These are phyloP conservation scores for Cyclocybe cylindracea DNA, from an alignment of 768 basidiomycete genomes.

Conservation along the genomic window DNA sequence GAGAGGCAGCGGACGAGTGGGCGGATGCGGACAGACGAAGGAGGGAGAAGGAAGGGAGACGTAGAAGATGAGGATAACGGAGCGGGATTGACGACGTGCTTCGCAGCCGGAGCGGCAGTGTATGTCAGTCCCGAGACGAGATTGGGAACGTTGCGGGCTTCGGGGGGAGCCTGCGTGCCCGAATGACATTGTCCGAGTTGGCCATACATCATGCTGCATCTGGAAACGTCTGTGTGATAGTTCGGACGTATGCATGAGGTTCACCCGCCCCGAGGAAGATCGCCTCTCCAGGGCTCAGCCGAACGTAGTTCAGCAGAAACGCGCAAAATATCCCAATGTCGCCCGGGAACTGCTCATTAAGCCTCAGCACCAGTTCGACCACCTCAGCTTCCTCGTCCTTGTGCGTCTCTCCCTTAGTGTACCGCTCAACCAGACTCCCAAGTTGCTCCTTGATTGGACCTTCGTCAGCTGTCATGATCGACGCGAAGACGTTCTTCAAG, in stretches of 20 bases:
- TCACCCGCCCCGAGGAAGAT: slow-evolving; percentile 96
- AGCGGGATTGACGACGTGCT: slow-evolving; percentile 69
- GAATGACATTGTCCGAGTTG: slow-evolving; percentile 97
- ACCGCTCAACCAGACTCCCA: slow-evolving; percentile 58
- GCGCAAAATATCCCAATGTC: slow-evolving; percentile 95
- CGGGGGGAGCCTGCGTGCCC: slow-evolving; percentile 95
- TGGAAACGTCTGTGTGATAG: too few species aligned
- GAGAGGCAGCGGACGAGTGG: too few species aligned
- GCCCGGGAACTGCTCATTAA: slow-evolving; percentile 79
- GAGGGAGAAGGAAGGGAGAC: too few species aligned
- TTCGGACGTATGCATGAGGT: slow-evolving; percentile 94
- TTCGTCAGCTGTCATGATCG: slow-evolving; percentile 78
- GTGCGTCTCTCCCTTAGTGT: slow-evolving; percentile 42
- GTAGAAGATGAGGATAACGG: slow-evolving; percentile 42
- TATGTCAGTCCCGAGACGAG: slow-evolving; percentile 89
- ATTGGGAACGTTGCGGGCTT: slow-evolving; percentile 92
- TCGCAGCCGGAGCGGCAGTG: slow-evolving; percentile 61
- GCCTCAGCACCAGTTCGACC: slow-evolving; percentile 59
- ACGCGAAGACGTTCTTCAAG: slow-evolving; percentile 76
- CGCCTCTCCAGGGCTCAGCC: slow-evolving; percentile 79
- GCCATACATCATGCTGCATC: too few species aligned
- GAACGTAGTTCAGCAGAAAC: slow-evolving; percentile 86
- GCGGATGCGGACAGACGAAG: too few species aligned
- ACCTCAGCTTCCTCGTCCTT: slow-evolving; percentile 45
- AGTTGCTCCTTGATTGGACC: slow-evolving; percentile 55